Base-by-base conservation (phyloP, 2,329 filamentous ascomycete species). In the Fusarium multiceps region DNA sequence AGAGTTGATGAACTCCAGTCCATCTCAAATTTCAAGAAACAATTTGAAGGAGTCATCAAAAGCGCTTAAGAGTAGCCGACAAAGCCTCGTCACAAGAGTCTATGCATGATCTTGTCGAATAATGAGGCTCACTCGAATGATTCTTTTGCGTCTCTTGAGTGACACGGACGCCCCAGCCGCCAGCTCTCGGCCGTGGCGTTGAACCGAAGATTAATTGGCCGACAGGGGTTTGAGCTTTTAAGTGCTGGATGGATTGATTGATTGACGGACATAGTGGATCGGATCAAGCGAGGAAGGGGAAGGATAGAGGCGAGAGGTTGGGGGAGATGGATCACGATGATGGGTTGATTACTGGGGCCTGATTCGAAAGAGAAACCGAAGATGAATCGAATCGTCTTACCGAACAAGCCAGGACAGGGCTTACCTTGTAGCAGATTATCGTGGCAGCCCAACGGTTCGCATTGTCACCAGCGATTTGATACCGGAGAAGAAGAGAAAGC, bases 91-190 rank as follows among this genome's bases (percentile, higher is more conserved):
- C 43, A 57, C 32, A 41, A 32, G 40, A 34, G 23, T 11, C 25
- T 27, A 27, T 51, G 32, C n/a, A 32, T 37, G 37, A 45, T 55
- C n/a, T 54, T n/a, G 56, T 55, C 45, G 27, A 55, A 50, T 41
- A 41, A 56, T 63, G 66, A 70, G 66, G 66, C 62, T 70, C 62
- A 51, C 56, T 55, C 53, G 59, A 62, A 55, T 59, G 56, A 50
- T 67, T 69, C 28, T 43, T 40, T 59, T 41, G 48, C 48, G 65
- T 25, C 43, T 25, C 43, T 61, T 53, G 60, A 18, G 34, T 37
- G 55, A 42, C 59, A 60, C 55, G 41, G 40, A 58, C 43, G 41
- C 48, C 51, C 49, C 48, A 57, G 54, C 34, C 51, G 55, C 37
- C 23, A 27, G 49, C 42, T 68, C 45, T 66, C 51, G 62, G 46